phyloP scores from a whole-genome alignment of 305 asterid genomes.

The Fraxinus sp. region DNA sequence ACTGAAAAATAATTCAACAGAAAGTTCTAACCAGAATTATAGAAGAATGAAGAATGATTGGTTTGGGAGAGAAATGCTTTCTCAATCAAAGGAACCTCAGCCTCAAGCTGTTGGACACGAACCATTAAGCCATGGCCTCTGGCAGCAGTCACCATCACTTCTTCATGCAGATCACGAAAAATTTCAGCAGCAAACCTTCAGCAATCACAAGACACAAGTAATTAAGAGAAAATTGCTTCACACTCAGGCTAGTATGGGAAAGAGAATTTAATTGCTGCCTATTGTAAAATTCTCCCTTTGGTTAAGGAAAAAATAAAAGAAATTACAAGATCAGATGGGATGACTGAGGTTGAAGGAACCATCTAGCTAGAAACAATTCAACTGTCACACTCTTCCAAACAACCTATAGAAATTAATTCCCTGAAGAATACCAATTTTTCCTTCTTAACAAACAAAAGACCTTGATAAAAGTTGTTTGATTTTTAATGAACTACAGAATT shows the following conservation, averaged over 20 bases:
- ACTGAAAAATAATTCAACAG: conserved; percentile 17
- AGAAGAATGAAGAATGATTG: conserved; percentile 70
- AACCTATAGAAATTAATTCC: neutral
- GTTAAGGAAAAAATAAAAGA: neutral
- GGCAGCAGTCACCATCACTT: conserved; percentile 87
- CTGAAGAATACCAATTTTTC: neutral
- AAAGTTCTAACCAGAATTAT: conserved; percentile 56
- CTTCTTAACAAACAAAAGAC: neutral
- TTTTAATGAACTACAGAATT: neutral
- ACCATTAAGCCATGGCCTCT: conserved; percentile 77
- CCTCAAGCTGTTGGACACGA: conserved; percentile 90
- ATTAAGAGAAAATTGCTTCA: neutral
- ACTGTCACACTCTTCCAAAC: neutral
- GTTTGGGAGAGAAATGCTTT: conserved; percentile 84
- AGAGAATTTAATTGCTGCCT: neutral
- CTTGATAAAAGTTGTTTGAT: neutral
- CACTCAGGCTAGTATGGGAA: neutral
- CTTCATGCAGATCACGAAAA: conserved; percentile 87
- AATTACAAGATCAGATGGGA: conserved; percentile 6
- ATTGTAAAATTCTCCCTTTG: neutral
- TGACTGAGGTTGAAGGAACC: neutral
- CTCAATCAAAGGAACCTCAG: conserved; percentile 75
- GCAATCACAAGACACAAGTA: conserved; percentile 28
- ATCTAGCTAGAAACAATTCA: neutral
- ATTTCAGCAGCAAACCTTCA: conserved; percentile 96